Base-by-base conservation (phyloP, 768 basidiomycete genomes). In the Postia placenta region DNA sequence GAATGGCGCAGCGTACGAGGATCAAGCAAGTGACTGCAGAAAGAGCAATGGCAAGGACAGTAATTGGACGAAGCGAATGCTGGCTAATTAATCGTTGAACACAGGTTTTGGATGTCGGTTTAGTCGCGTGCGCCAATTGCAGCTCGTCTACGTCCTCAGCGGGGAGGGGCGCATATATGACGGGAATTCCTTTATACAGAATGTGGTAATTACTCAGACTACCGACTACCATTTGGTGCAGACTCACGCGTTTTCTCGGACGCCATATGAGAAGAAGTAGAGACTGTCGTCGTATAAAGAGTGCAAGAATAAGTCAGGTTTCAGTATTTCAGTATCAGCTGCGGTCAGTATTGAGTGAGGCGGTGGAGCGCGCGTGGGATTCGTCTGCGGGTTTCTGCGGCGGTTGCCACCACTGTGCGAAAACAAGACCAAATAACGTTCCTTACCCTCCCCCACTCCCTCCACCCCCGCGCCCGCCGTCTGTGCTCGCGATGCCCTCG, bases 361-460 rank as follows among this genome's bases (percentile, higher is more conserved):
- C n/a, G n/a, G n/a, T n/a, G n/a, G n/a, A n/a, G n/a, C n/a, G n/a
- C n/a, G n/a, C n/a, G n/a, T n/a, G n/a, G n/a, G n/a, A n/a, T n/a
- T n/a, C 30, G 30, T 33, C 9, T 33, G 30, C 30, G 9, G 15
- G 30, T 7, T 33, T 33, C 30, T 33, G 7, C 30, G 30, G 30
- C 30, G 47, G 47, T 48, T 48, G 47, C 47, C 47, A 48, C 47
- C 5, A n/a, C 36, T 14, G 38, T 19, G n/a, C 7, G 14, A n/a
- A 26, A 48, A 48, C 39, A 48, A 39, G 27, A 24, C 38, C 47
- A 48, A 48, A 48, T 38, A 44, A 43, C 47, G 39, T 54, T 62
- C 48, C 52, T 60, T 51, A 48, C 51, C 55, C 40, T 54, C 53
- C 40, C 52, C 42, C 54, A 44, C n/a, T n/a, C n/a, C n/a, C n/a